Percentiles rank a stretch among this genome's conserved stretches.
Evolutionary conservation across 768 basidiomycete genomes (phyloP).

Genomic region (Exsudoporus frostii): DNA sequence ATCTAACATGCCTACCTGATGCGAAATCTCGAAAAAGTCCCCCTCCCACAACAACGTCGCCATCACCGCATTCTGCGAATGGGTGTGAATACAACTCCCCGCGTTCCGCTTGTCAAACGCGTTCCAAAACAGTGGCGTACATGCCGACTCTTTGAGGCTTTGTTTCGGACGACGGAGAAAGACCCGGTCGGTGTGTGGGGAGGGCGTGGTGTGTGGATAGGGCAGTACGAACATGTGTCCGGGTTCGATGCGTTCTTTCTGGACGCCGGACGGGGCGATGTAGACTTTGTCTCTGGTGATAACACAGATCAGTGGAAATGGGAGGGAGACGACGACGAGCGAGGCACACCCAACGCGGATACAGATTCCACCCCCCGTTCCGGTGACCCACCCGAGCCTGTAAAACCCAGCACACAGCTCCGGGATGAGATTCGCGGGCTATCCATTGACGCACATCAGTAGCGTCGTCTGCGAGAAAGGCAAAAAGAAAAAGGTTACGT

Average conservation of each 20-base stretch:
- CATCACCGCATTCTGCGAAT: slow-evolving; percentile 89
- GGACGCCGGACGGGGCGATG: slow-evolving; percentile 86
- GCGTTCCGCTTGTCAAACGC: slow-evolving; percentile 78
- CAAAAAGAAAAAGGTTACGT: slow-evolving; percentile 38
- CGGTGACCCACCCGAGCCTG: slow-evolving; percentile 88
- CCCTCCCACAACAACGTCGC: slow-evolving; percentile 76
- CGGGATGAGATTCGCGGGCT: slow-evolving; percentile 92
- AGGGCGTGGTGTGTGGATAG: slow-evolving; percentile 57
- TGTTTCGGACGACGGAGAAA: slow-evolving; percentile 73
- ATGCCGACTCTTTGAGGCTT: slow-evolving; percentile 80
- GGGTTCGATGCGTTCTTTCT: slow-evolving; percentile 83
- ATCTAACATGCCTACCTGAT: slow-evolving; percentile 50
- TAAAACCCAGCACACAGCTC: slow-evolving; percentile 85
- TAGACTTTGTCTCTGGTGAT: slow-evolving; percentile 63
- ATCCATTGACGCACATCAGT: slow-evolving; percentile 1
- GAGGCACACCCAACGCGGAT: slow-evolving; percentile 61
- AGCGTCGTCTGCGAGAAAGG: neutral
- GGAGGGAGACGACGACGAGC: neutral
- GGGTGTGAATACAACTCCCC: slow-evolving; percentile 88
- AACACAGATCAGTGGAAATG: neutral
- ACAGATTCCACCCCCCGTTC: slow-evolving; percentile 80
- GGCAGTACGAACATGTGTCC: slow-evolving; percentile 87
- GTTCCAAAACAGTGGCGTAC: slow-evolving; percentile 91
- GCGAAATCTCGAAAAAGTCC: slow-evolving; percentile 72
- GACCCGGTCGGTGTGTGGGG: slow-evolving; percentile 64